A percentile compares a stretch with the other conserved stretches of the same genome.
These are phyloP conservation scores for Climacium dendroides DNA, from an alignment of 225 moss, liverwort and hornwort genomes.

Conservation along the genomic window DNA sequence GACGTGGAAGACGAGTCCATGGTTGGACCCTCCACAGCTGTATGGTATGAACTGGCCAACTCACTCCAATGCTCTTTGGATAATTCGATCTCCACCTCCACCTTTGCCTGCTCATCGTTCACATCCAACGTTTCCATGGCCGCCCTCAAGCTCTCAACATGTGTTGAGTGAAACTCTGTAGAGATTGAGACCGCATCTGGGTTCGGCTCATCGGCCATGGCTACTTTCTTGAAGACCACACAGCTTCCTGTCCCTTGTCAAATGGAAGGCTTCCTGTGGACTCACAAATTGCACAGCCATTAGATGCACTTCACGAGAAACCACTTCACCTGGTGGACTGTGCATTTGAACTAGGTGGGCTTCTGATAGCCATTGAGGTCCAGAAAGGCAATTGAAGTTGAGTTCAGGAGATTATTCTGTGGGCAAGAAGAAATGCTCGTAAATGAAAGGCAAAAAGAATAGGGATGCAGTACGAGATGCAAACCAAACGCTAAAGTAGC, in stretches of 20 bases:
- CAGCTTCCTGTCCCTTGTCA: fast-evolving
- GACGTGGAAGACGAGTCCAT: neutral
- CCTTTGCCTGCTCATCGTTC: neutral
- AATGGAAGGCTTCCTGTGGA: neutral
- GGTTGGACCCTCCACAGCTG: neutral
- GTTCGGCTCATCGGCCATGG: neutral
- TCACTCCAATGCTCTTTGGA: neutral
- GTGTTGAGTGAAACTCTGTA: fast-evolving
- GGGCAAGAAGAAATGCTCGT: too few relatives aligned
- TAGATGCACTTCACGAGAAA: neutral
- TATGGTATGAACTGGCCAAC: neutral
- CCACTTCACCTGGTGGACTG: neutral
- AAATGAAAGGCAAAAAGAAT: too few relatives aligned
- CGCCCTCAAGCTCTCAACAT: neutral
- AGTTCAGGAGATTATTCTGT: too few relatives aligned
- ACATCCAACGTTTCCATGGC: neutral
- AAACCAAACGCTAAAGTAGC: too few relatives aligned
- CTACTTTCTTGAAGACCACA: neutral
- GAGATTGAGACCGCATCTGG: fast-evolving
- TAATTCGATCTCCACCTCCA: neutral
- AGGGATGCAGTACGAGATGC: too few relatives aligned
- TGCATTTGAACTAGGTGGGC: too few relatives aligned
- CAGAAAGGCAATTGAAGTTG: too few relatives aligned
- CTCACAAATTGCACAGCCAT: neutral
- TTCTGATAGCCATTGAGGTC: too few relatives aligned